Conservation (phyloP, 345 rosid genomes). For the Moricandia moricandioides region DNA sequence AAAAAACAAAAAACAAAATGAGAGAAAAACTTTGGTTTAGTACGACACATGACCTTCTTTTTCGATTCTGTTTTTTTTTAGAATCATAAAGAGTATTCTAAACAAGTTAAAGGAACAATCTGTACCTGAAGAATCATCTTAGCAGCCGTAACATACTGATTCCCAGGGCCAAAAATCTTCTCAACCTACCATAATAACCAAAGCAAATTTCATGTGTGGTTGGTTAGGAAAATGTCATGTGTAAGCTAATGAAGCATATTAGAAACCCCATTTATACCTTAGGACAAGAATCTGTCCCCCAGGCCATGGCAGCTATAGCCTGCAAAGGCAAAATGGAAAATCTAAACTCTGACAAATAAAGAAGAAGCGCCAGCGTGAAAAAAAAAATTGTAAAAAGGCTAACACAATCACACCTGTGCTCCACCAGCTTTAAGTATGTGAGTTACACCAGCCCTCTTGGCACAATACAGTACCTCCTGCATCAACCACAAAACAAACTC, state of each 20-base stretch:
- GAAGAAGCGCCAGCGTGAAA: not conserved
- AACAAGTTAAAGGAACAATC: conserved; percentile 8
- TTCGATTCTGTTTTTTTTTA: not conserved
- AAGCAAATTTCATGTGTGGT: not conserved
- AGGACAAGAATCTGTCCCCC: conserved; percentile 97
- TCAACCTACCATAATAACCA: conserved; percentile 56
- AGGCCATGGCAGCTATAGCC: conserved; percentile 97
- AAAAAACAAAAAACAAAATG: not conserved
- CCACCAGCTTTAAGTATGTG: conserved; percentile 96
- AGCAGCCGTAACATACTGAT: conserved; percentile 95
- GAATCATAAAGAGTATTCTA: not conserved
- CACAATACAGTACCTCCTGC: conserved; percentile 87
- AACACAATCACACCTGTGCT: conserved; percentile 63
- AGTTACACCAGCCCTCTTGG: conserved; percentile 91
- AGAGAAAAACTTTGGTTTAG: not conserved
- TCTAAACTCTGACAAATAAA: not conserved
- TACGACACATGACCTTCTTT: not conserved
- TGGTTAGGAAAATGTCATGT: not conserved
- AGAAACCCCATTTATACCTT: conserved; percentile 48
- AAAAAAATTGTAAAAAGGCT: not conserved
- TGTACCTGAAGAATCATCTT: conserved; percentile 93
- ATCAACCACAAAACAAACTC: conserved; percentile 2
- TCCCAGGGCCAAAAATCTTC: conserved; percentile 92
- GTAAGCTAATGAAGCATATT: not conserved
- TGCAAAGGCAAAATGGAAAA: conserved; percentile 29